These are phyloP conservation scores for Teunomyces barrocoloradensis DNA, from an alignment of 805 yeast species.

Conservation along the genomic window DNA sequence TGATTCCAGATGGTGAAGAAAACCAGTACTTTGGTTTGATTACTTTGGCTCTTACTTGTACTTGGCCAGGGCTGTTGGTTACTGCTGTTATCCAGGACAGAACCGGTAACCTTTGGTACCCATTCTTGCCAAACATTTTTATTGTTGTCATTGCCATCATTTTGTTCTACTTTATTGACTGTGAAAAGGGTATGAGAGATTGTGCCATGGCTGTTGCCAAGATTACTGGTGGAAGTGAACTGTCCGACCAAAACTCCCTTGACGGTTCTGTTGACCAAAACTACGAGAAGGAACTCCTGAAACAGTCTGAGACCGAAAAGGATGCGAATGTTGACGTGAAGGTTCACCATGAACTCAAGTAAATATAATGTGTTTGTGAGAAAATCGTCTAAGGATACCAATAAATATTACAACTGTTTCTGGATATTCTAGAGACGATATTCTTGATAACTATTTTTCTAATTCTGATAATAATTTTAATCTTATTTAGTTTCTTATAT, in stretches of 20 bases:
- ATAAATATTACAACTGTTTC: too few species aligned
- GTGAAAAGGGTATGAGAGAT: constrained; percentile 29
- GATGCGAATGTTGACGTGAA: not conserved
- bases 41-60: constrained; percentile 39
- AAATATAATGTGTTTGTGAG: not conserved
- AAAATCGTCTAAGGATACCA: too few species aligned
- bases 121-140: constrained; percentile 35
- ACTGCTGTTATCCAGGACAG: constrained; percentile 40
- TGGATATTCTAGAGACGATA: too few species aligned
- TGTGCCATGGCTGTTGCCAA: constrained; percentile 13
- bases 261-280: not conserved
- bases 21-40: constrained; percentile 42
- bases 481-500: not conserved
- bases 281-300: not conserved
- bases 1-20: constrained; percentile 41
- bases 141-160: constrained; percentile 24
- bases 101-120: constrained; percentile 34
- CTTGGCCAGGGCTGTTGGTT: constrained; percentile 40
- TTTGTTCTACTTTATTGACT: constrained; percentile 25
- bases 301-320: not conserved
- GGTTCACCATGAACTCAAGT: not conserved
- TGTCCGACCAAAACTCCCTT: not conserved
- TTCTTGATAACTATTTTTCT: not conserved
- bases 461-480: not conserved
- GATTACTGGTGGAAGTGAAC: not conserved